Conservation (phyloP, 2,329 filamentous ascomycete species). For the Ascochyta viciae-villosae region DNA sequence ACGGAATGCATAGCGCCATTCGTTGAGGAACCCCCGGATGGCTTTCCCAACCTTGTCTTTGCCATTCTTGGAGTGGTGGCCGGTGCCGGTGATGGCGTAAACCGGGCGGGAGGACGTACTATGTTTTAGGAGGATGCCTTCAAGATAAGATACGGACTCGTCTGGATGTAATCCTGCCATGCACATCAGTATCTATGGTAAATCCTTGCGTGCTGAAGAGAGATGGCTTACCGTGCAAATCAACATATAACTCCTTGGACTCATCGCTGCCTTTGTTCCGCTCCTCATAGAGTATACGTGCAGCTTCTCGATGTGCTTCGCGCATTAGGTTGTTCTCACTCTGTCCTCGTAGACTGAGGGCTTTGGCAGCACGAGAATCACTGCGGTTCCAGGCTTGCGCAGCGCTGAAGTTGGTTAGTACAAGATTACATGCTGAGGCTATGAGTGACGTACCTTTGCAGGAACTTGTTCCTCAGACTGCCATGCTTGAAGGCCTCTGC, state of each 20-base stretch:
- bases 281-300: slow-evolving; percentile 89
- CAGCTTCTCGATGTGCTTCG: slow-evolving; percentile 93
- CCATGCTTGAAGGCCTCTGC: slow-evolving; percentile 98
- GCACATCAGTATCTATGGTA: slow-evolving; percentile 11
- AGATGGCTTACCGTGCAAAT: slow-evolving; percentile 72
- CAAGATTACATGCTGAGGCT: not conserved
- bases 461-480: slow-evolving; percentile 92
- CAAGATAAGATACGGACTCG: slow-evolving; percentile 93
- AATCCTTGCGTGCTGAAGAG: not conserved
- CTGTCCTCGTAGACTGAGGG: slow-evolving; percentile 89
- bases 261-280: slow-evolving; percentile 74
- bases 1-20: slow-evolving; percentile 94
- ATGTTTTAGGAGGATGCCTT: slow-evolving; percentile 86
- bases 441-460: slow-evolving; percentile 75
- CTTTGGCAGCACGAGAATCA: slow-evolving; percentile 94
- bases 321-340: slow-evolving; percentile 98
- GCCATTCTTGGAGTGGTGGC: slow-evolving; percentile 97
- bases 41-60: slow-evolving; percentile 99
- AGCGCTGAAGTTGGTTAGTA: slow-evolving; percentile 65
- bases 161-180: slow-evolving; percentile 83
- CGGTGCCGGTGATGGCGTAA: slow-evolving; percentile 96
- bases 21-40: slow-evolving; percentile 86
- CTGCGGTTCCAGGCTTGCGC: slow-evolving; percentile 99
- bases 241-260: slow-evolving; percentile 83
- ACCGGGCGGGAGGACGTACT: slow-evolving; percentile 74